Conservation (phyloP, 139 green algal species). For the Chlamydomonas urium region DNA sequence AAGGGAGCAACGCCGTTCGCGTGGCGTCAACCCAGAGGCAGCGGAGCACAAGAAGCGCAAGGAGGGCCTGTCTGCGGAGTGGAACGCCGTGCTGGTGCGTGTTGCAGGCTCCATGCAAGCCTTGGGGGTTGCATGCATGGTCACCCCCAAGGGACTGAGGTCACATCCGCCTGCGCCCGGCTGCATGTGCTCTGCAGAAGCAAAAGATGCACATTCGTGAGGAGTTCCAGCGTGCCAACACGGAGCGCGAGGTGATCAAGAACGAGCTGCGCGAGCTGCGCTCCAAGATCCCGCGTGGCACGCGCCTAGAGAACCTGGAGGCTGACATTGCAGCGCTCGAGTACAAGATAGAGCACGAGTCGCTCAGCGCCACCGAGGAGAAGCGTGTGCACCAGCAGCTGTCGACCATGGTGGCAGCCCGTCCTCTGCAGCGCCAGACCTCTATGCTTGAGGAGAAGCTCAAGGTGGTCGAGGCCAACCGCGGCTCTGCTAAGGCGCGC, state of each 20-base stretch:
- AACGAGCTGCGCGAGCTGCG: constrained; percentile 24
- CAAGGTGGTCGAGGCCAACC: constrained; percentile 17
- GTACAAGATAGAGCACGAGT: constrained; percentile 49
- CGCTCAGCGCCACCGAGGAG: constrained; percentile 28
- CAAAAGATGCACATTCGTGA: constrained; percentile 44
- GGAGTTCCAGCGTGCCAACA: constrained; percentile 30
- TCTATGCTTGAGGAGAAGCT: constrained; percentile 24
- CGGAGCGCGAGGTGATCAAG: constrained; percentile 23
- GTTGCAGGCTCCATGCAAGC: background rate
- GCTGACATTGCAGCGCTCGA: constrained; percentile 32
- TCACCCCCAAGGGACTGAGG: background rate
- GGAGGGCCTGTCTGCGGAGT: constrained; percentile 31
- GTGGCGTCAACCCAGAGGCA: background rate
- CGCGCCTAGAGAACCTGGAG: constrained; percentile 31
- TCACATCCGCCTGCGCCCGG: background rate
- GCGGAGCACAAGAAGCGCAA: background rate
- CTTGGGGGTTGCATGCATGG: background rate
- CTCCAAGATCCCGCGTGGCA: constrained; percentile 19
- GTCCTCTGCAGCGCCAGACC: constrained; percentile 22
- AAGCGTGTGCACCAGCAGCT: constrained; percentile 34
- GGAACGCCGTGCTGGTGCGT: constrained; percentile 44
- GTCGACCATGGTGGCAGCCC: constrained; percentile 17
- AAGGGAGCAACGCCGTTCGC: constrained; percentile 13
- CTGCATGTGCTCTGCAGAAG: constrained; percentile 25
- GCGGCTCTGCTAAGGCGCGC: constrained; percentile 1